These are phyloP conservation scores for Parachaetomium inaequale DNA, from an alignment of 495 filamentous ascomycete species.

Conservation along the genomic window DNA sequence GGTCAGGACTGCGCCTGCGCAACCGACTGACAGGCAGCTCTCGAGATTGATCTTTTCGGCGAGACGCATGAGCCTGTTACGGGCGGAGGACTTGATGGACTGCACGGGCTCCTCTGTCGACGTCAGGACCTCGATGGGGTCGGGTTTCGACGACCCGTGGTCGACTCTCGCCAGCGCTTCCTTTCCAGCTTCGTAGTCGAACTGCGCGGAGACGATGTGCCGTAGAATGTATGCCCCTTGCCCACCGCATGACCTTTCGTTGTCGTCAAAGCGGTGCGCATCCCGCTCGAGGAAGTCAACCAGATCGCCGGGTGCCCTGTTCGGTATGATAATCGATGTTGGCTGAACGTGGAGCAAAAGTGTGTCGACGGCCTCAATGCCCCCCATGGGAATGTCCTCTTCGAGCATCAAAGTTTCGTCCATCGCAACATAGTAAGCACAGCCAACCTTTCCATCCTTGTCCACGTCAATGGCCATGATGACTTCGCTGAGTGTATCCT, in stretches of 20 bases:
- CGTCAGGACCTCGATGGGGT: slow-evolving; percentile 55
- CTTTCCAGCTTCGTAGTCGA: slow-evolving; percentile 66
- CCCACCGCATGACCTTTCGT: slow-evolving; percentile 14
- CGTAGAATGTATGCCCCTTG: slow-evolving; percentile 66
- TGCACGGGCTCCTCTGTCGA: slow-evolving; percentile 45
- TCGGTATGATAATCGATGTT: slow-evolving; percentile 72
- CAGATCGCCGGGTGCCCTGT: slow-evolving; percentile 61
- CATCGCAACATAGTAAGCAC: slow-evolving; percentile 75
- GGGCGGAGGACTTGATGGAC: slow-evolving; percentile 50
- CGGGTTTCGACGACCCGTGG: slow-evolving; percentile 45
- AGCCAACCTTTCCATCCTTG: slow-evolving; percentile 71
- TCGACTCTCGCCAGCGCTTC: slow-evolving; percentile 60
- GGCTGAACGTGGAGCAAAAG: slow-evolving; percentile 76
- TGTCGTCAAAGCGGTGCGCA: slow-evolving; percentile 39
- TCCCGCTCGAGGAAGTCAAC: slow-evolving; percentile 44
- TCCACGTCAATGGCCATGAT: slow-evolving; percentile 82
- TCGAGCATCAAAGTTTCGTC: slow-evolving; percentile 75
- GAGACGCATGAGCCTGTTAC: slow-evolving; percentile 67
- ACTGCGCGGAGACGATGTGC: slow-evolving; percentile 70
- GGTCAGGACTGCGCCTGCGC: slow-evolving; percentile 77
- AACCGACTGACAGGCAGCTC: slow-evolving; percentile 62
- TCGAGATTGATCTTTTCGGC: slow-evolving; percentile 74
- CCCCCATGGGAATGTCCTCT: slow-evolving; percentile 72
- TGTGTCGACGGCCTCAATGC: slow-evolving; percentile 66
- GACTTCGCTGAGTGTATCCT: slow-evolving; percentile 66